phyloP scores from a whole-genome alignment of 2,329 filamentous ascomycete species.

The Epichloe sp. region DNA sequence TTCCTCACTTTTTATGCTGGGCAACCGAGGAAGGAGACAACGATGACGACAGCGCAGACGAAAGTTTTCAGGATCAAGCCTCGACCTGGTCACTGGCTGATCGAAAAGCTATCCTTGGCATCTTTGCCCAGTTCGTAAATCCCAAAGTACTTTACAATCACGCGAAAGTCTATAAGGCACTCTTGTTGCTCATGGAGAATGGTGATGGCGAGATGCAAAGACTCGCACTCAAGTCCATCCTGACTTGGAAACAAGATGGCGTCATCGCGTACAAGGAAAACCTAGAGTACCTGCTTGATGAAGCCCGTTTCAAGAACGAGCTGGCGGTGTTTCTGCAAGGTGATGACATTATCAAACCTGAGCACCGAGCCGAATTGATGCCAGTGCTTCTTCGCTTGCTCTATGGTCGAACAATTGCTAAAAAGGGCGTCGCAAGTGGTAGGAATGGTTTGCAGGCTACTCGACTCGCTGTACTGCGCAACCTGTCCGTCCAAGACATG shows the following conservation, averaged over 20 bases:
- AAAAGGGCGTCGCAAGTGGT: slow-evolving; percentile 63
- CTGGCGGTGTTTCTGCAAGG: slow-evolving; percentile 77
- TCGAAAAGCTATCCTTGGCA: slow-evolving; percentile 65
- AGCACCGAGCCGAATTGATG: slow-evolving; percentile 63
- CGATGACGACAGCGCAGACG: slow-evolving; percentile 23
- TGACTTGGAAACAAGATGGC: slow-evolving; percentile 75
- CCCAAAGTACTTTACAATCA: slow-evolving; percentile 71
- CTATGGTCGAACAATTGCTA: slow-evolving; percentile 79
- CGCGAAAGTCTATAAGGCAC: slow-evolving; percentile 59
- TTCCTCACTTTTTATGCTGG: slow-evolving; percentile 80
- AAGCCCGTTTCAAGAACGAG: slow-evolving; percentile 84
- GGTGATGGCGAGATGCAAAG: slow-evolving; percentile 87
- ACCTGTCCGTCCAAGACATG: slow-evolving; percentile 61
- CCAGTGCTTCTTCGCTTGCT: slow-evolving; percentile 76
- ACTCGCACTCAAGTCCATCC: slow-evolving; percentile 66
- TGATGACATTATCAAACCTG: slow-evolving; percentile 56
- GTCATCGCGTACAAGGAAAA: slow-evolving; percentile 74
- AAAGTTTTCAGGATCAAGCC: slow-evolving; percentile 18
- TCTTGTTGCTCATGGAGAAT: slow-evolving; percentile 67
- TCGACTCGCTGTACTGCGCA: slow-evolving; percentile 67
- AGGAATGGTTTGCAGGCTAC: slow-evolving; percentile 71
- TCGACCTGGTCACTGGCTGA: slow-evolving; percentile 61
- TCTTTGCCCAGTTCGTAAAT: slow-evolving; percentile 80
- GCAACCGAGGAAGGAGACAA: slow-evolving; percentile 38
- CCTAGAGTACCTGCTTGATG: slow-evolving; percentile 75